These are phyloP conservation scores for Peziza echinospora DNA, from an alignment of 495 filamentous ascomycete genomes.

Conservation along the genomic window DNA sequence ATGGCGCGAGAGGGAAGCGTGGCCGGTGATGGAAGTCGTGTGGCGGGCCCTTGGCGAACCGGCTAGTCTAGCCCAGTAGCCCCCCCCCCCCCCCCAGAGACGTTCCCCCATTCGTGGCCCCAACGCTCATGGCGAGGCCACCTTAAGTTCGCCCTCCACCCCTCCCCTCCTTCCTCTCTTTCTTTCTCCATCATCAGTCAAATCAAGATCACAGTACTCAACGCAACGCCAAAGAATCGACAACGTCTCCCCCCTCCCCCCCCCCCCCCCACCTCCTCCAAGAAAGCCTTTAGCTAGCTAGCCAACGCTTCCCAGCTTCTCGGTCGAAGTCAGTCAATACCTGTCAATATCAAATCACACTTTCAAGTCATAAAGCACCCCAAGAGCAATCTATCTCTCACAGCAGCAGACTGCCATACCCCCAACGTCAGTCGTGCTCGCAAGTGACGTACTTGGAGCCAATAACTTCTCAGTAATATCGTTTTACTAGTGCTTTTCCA, in stretches of 20 bases:
- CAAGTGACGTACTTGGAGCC: neutral
- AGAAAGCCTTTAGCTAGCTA: constrained; percentile 9
- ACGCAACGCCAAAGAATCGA: constrained; percentile 7
- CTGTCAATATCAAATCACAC: neutral
- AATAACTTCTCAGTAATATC: neutral
- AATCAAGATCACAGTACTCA: constrained; percentile 4
- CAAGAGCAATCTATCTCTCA: too few relatives aligned
- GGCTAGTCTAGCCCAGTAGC: too few relatives aligned
- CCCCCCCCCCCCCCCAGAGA: too few relatives aligned
- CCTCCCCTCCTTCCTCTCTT: neutral
- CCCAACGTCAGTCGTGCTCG: too few relatives aligned
- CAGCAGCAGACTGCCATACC: too few relatives aligned
- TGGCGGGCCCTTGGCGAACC: too few relatives aligned
- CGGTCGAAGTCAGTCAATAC: neutral
- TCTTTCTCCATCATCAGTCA: neutral
- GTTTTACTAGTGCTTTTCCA: neutral
- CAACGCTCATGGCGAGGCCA: neutral
- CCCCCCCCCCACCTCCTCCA: constrained; percentile 6
- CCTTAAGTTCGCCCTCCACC: neutral
- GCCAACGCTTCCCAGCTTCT: neutral
- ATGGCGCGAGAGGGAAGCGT: too few relatives aligned
- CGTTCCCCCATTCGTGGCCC: neutral
- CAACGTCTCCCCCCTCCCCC: constrained; percentile 6
- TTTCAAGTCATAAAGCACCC: neutral
- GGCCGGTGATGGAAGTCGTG: too few relatives aligned